These are phyloP conservation scores for Aspergillus fijiensis DNA, from an alignment of 2,329 filamentous ascomycete species.

Conservation along the genomic window DNA sequence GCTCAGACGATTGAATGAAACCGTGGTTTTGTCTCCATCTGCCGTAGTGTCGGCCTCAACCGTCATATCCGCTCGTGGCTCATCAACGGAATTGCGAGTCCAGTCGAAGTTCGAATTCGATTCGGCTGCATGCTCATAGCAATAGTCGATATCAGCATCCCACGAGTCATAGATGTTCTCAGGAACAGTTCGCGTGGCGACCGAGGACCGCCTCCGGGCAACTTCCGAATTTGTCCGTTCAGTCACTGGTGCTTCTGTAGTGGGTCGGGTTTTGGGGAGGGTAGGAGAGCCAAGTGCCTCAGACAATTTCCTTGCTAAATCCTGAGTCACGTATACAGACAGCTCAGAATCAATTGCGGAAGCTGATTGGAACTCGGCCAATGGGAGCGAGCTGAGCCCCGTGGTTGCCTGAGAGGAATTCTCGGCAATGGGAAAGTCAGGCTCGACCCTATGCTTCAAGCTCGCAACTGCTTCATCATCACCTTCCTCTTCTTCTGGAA, in stretches of 20 bases:
- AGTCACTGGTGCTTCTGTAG: conserved; percentile 14
- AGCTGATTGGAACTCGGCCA: conserved; percentile 10
- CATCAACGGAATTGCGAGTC: conserved; percentile 43
- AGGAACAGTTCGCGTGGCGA: conserved; percentile 21
- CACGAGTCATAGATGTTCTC: conserved; percentile 48
- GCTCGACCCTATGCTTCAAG: conserved; percentile 31
- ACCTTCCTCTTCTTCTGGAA: conserved; percentile 47
- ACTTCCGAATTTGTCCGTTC: conserved; percentile 18
- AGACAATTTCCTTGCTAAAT: conserved; percentile 42
- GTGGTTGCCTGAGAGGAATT: conserved; percentile 21
- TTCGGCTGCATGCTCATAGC: conserved; percentile 61
- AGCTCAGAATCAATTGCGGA: conserved; percentile 24
- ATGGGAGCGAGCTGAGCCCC: conserved; percentile 16
- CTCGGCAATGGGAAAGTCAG: conserved; percentile 22
- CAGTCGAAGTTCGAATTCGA: conserved; percentile 62
- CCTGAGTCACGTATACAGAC: conserved; percentile 33
- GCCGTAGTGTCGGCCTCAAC: conserved; percentile 16
- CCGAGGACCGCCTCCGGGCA: conserved; percentile 17
- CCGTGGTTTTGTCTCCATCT: conserved; percentile 14
- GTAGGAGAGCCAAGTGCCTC: conserved; percentile 48
- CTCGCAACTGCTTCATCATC: conserved; percentile 45
- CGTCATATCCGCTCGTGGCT: conserved; percentile 20
- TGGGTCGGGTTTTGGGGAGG: conserved; percentile 28
- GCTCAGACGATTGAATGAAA: conserved; percentile 25
- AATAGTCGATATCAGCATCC: conserved; percentile 64